Evolutionary conservation across 1,139 yeast genomes (phyloP).

Genomic region (Komagataea norvegica): DNA sequence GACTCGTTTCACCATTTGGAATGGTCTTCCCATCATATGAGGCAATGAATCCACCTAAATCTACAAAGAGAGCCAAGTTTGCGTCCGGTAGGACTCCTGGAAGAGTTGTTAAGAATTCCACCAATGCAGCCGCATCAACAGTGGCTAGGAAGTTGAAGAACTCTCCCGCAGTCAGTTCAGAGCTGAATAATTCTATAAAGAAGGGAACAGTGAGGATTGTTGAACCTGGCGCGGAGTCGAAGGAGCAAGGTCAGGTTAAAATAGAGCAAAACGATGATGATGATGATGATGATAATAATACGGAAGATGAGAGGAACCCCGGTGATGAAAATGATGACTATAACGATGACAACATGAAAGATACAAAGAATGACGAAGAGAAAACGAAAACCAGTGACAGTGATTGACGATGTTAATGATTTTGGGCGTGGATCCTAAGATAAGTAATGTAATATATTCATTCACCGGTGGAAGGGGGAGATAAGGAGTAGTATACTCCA

Average conservation of each 20-base stretch:
- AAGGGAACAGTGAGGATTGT: conserved; percentile 6
- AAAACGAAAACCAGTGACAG: too few relatives aligned
- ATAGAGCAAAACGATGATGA: conserved; percentile 3
- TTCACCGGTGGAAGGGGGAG: too few relatives aligned
- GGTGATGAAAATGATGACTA: too few relatives aligned
- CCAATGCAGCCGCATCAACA: too few relatives aligned
- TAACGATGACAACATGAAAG: too few relatives aligned
- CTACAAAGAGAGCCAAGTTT: conserved; percentile 11
- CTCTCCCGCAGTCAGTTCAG: not conserved
- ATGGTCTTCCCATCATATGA: conserved; percentile 31
- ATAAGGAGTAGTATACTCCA: too few relatives aligned
- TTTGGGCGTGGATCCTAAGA: too few relatives aligned
- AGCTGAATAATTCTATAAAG: conserved; percentile 1
- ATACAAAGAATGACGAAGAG: too few relatives aligned
- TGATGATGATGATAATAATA: not conserved
- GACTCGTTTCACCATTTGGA: conserved; percentile 26
- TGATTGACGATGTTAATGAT: too few relatives aligned
- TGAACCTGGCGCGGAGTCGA: conserved; percentile 3
- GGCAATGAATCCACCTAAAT: conserved; percentile 30
- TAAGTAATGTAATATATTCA: too few relatives aligned
- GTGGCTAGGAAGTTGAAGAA: too few relatives aligned
- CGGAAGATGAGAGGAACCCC: conserved; percentile 2
- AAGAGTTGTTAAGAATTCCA: conserved; percentile 1
- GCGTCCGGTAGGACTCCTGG: not conserved
- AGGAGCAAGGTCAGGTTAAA: too few relatives aligned